Base-by-base conservation (phyloP, 805 yeast species). In the Lipomyces lipofer region DNA sequence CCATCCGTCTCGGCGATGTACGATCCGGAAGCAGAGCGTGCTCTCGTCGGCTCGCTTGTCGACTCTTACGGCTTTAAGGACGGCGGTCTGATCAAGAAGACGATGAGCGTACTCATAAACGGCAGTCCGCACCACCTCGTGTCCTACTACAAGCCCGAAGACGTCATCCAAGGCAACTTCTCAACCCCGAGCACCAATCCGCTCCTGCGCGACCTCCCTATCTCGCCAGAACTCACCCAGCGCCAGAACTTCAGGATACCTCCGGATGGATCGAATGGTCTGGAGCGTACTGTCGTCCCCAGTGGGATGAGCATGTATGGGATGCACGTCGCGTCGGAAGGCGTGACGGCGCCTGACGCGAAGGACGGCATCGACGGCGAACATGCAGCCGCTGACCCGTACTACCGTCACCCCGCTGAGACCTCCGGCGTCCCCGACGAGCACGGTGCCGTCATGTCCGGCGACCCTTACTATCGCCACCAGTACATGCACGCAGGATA, bases 51-150 rank as follows among this genome's bases (percentile, higher is more conserved):
- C 13, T 81, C 85, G 0, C 69, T 81, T 42, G 80, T 79, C 21
- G 79, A 80, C 32, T 77, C 84, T 0, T 83, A 82, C 64, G 83
- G 83, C 10, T 85, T 83, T 66, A 84, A 83, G 64, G 83, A 80
- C 44, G 76, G 77, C 43, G 96, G 96, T 0, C 75, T 91, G 43
- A 81, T 89, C 56, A 91, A 91, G 69, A 89, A 90, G 69, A 88
- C 97, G 0, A 73, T 89, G 56, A 81, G 89, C 0, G 74, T 88
- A 24, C 78, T 82, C n/a, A 69, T 85, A 13, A 69, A 70, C 21
- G 70, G 71, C 19, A 56, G 63, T 28, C 64, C 63, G 5, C 68
- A 66, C 52, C 97, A 92, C 66, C 70, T 91, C 52, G 82, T 91
- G 2, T 82, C 91, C 7, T 91, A 91, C 69, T 91, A 88, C 67